phyloP scores from a whole-genome alignment of 73 alveolate genomes.

The Stentor roeselii region DNA sequence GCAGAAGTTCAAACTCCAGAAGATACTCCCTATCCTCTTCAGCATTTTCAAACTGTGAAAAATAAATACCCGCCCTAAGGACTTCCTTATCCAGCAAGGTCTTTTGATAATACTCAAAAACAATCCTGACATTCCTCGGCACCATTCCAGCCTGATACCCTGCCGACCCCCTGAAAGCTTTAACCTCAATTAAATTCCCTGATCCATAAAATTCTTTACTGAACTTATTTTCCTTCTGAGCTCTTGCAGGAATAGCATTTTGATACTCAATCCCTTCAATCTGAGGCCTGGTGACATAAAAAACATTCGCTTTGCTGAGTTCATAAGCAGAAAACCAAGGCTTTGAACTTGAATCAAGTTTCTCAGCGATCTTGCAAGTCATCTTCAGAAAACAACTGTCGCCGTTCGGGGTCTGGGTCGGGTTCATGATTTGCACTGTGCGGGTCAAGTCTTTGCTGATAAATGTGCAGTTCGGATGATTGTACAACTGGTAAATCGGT shows the following conservation, averaged over 20 bases:
- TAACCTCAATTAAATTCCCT: conserved; percentile 2
- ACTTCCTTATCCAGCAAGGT: background rate
- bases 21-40: background rate
- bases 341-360: conserved; percentile 13
- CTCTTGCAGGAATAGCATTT: background rate
- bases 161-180: background rate
- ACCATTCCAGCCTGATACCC: background rate
- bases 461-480: background rate
- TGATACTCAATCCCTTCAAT: background rate
- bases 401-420: background rate
- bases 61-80: background rate
- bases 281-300: conserved; percentile 22
- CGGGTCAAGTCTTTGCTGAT: background rate
- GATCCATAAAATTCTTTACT: conserved; percentile 3
- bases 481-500: background rate
- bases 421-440: background rate
- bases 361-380: background rate
- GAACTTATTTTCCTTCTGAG: background rate
- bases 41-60: background rate
- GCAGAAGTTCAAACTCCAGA: background rate
- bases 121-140: background rate
- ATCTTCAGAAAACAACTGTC: background rate
- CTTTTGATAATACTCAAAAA: background rate
- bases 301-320: conserved; percentile 1
- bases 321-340: conserved; percentile 18